Evolutionary conservation across 805 yeast species (phyloP).

Genomic region (Metschnikowia hibisci): DNA sequence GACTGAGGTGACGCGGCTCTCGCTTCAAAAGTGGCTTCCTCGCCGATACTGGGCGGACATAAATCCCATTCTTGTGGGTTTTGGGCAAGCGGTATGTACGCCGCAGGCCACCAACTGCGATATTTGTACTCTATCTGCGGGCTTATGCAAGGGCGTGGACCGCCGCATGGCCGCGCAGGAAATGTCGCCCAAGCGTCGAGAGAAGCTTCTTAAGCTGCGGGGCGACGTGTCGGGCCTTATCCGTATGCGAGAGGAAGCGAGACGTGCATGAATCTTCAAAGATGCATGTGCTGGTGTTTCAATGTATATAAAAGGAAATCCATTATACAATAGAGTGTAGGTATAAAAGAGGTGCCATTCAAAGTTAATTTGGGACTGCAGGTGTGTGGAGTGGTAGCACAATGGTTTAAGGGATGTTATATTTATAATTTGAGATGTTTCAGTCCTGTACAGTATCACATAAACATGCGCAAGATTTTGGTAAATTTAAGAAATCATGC

Average conservation of each 20-base stretch:
- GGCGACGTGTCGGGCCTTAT: conserved; percentile 29
- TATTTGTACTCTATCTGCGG: conserved; percentile 54
- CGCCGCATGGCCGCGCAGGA: conserved; percentile 33
- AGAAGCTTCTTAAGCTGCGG: conserved; percentile 29
- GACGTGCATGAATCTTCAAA: background rate
- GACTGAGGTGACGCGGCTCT: conserved; percentile 73
- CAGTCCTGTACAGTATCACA: too few species aligned
- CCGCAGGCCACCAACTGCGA: conserved; percentile 72
- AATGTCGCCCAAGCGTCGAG: conserved; percentile 25
- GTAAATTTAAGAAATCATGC: too few species aligned
- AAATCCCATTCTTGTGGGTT: conserved; percentile 85
- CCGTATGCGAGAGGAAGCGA: too few species aligned
- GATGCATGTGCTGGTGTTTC: background rate
- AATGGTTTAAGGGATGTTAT: too few species aligned
- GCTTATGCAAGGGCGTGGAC: conserved; percentile 58
- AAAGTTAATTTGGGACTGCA: too few species aligned
- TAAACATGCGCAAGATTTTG: too few species aligned
- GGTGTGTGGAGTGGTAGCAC: too few species aligned
- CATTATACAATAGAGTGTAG: too few species aligned
- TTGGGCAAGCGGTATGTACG: conserved; percentile 85
- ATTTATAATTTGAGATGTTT: too few species aligned
- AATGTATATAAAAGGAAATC: background rate
- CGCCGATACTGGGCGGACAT: conserved; percentile 73
- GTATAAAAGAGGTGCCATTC: too few species aligned
- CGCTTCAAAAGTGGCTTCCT: conserved; percentile 73